Percentiles rank a stretch among this genome's conserved stretches.
Conservation (phyloP, 2,329 filamentous ascomycete species). For the Graphilbum fragrans region DNA sequence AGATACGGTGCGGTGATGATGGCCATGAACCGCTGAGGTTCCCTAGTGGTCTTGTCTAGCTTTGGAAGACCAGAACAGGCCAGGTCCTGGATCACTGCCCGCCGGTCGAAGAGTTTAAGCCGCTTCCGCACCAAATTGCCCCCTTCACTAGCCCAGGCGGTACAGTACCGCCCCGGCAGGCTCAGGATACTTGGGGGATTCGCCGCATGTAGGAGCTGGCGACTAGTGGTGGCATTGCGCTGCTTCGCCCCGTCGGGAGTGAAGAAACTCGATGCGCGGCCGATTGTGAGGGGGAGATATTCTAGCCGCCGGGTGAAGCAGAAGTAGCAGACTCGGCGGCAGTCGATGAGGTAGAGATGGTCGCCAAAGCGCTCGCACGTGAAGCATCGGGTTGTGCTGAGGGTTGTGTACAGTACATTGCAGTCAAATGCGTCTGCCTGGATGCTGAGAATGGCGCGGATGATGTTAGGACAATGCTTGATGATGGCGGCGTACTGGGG, state of each 20-base stretch:
- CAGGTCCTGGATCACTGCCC: background rate
- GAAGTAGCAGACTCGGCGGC: conserved; percentile 2
- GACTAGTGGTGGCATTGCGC: background rate
- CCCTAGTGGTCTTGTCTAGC: background rate
- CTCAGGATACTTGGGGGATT: conserved; percentile 22
- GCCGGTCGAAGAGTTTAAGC: background rate
- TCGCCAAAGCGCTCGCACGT: conserved; percentile 1
- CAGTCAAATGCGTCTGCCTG: conserved; percentile 1
- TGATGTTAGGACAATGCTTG: background rate
- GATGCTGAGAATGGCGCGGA: conserved; percentile 1
- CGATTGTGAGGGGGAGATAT: conserved; percentile 12
- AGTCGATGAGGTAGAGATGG: conserved; percentile 3
- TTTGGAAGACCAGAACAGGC: background rate
- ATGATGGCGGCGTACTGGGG: conserved; percentile 1
- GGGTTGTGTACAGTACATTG: background rate
- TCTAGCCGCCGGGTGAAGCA: background rate
- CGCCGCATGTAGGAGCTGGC: background rate
- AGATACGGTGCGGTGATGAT: conserved; percentile 2
- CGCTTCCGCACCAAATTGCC: background rate
- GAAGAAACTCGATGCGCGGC: conserved; percentile 17
- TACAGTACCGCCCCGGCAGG: conserved; percentile 1
- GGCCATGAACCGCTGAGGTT: conserved; percentile 1
- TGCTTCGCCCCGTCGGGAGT: background rate
- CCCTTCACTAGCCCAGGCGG: background rate
- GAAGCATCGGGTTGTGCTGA: conserved; percentile 1